Evolutionary conservation across 768 basidiomycete species (phyloP), one percentile per base, ranked within the genome.

Genomic region (Pulveroboletus sp.): DNA sequence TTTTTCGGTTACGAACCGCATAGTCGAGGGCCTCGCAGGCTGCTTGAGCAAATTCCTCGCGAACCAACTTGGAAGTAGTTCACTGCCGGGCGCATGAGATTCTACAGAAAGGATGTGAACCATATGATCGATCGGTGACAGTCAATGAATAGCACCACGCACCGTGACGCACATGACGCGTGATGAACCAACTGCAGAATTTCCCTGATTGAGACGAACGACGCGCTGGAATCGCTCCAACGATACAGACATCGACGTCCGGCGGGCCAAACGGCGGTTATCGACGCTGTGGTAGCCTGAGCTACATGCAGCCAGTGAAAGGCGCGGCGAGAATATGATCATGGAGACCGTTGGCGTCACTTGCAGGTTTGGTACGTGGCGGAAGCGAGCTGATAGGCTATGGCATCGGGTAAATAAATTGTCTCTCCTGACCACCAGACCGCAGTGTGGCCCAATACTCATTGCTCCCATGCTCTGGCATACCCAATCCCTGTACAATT

Each of bases 91-190:
- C 2, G 94, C 93, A 14, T 85, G 78, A 4, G 95, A 89, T 66
- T 99, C 95, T 44, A 99, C 97, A 9, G 93, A 95, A 24, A 99
- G 80, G 52, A 95, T 92, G 67, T 99, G 95, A n/a, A n/a, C n/a
- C n/a, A n/a, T n/a, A n/a, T 0, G 94, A 82, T 40, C 95, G n/a
- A n/a, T n/a, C n/a, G 29, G 20, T 25, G 16, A 3, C 6, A 14
- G 29, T 52, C 31, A 57, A 40, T n/a, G 24, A 13, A 13, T 36
- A 39, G 19, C 35, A 32, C 14, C 33, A 20, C 11, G 23, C 40
- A 27, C 16, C 34, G 27, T 19, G 7, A 36, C 10, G 46, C 2
- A 3, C 8, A 23, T 4, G 34, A 80, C 87, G 62, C n/a, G n/a
- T n/a, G n/a, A n/a, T n/a, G n/a, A 47, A 90, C 93, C 95, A 33